A percentile compares a stretch with the other conserved stretches of the same genome.
Conservation (phyloP, 495 filamentous ascomycete genomes). For the Astrocystis sublimbata region DNA sequence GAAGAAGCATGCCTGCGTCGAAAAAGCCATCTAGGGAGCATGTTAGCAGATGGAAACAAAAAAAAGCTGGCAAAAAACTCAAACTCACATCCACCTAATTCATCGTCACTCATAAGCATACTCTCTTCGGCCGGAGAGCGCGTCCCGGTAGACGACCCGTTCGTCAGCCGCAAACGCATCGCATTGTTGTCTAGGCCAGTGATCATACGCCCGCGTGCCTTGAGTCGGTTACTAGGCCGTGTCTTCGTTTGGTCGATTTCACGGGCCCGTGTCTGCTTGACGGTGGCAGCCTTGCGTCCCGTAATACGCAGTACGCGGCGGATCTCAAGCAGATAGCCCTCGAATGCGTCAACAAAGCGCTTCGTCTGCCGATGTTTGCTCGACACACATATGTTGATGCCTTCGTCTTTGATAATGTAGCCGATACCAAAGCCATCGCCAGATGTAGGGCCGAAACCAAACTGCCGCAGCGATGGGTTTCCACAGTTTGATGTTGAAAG, state of each 20-base stretch:
- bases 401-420: slow-evolving; percentile 98
- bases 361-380: slow-evolving; percentile 92
- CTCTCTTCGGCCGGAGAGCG: slow-evolving; percentile 57
- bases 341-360: slow-evolving; percentile 84
- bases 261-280: slow-evolving; percentile 40
- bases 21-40: slow-evolving; percentile 82
- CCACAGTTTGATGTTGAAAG: slow-evolving; percentile 98
- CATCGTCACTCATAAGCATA: slow-evolving; percentile 75
- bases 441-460: slow-evolving; percentile 93
- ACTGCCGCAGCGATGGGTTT: slow-evolving; percentile 93
- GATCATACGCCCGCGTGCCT: slow-evolving; percentile 60
- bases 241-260: slow-evolving; percentile 43
- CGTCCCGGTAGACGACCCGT: slow-evolving; percentile 42
- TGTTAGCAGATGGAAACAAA: background rate
- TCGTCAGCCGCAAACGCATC: slow-evolving; percentile 46
- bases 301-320: slow-evolving; percentile 74
- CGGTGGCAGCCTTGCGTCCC: slow-evolving; percentile 46
- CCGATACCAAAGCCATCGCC: slow-evolving; percentile 97
- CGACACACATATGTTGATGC: slow-evolving; percentile 85
- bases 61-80: background rate
- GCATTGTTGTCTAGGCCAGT: slow-evolving; percentile 35
- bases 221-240: slow-evolving; percentile 38
- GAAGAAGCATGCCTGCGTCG: slow-evolving; percentile 88
- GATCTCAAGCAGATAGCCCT: slow-evolving; percentile 87
- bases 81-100: slow-evolving; percentile 86